Conservation (phyloP, 371 early-diverging fungal genomes). For the Lichtheimia ramosa region DNA sequence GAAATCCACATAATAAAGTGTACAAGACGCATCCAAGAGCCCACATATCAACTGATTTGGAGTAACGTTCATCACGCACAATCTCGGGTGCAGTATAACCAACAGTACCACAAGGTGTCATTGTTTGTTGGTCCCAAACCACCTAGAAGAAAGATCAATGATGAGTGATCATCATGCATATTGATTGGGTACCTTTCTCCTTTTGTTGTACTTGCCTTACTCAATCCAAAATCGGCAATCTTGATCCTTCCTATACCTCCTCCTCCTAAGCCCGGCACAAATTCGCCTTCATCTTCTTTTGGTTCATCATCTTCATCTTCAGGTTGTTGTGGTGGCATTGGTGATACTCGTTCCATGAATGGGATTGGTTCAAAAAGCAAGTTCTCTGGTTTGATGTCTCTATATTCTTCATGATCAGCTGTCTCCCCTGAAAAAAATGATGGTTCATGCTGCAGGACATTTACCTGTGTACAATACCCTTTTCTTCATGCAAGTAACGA, state of each 20-base stretch:
- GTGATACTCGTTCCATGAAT: constrained; percentile 53
- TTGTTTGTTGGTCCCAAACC: constrained; percentile 60
- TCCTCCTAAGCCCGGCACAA: constrained; percentile 58
- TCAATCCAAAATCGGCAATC: constrained; percentile 86
- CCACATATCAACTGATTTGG: constrained; percentile 93
- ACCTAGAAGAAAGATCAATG: neutral
- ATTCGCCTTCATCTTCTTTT: constrained; percentile 62
- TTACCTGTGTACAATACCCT: constrained; percentile 85
- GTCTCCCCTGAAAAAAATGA: constrained; percentile 1
- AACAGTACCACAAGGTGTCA: constrained; percentile 91
- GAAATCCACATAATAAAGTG: constrained; percentile 86
- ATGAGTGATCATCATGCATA: too few relatives aligned
- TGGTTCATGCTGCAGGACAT: neutral
- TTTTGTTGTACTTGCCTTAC: constrained; percentile 56
- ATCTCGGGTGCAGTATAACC: constrained; percentile 95
- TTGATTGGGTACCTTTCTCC: too few relatives aligned
- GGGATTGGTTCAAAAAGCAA: constrained; percentile 80
- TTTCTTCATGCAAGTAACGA: constrained; percentile 84
- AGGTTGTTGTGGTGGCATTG: constrained; percentile 37
- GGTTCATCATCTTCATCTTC: constrained; percentile 37
- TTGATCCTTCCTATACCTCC: constrained; percentile 79
- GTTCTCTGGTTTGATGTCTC: constrained; percentile 97
- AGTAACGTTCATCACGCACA: constrained; percentile 78
- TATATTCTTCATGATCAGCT: constrained; percentile 7
- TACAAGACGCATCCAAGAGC: constrained; percentile 92